Evolutionary conservation across 768 basidiomycete genomes (phyloP).

Genomic region (Mycena olivaceomarginata): DNA sequence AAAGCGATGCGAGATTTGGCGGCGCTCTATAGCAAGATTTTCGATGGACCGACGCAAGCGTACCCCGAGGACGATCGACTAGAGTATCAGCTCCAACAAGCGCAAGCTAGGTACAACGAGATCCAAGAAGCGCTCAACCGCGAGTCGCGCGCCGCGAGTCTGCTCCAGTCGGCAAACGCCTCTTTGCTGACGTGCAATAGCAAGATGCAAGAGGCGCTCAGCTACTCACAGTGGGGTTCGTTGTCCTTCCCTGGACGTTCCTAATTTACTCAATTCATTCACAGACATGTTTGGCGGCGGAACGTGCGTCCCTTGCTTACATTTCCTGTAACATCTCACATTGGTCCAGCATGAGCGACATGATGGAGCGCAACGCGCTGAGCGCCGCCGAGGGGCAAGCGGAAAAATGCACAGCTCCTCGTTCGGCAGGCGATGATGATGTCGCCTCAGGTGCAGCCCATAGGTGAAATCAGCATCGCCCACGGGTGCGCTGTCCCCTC

Average conservation of each 20-base stretch:
- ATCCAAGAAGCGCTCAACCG: conserved; percentile 58
- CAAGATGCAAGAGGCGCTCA: conserved; percentile 60
- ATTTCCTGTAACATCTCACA: not conserved
- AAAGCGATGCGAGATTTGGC: conserved; percentile 59
- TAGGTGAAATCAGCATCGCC: conserved; percentile 60
- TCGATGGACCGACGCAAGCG: conserved; percentile 65
- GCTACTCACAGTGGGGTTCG: conserved; percentile 64
- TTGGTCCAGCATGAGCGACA: conserved; percentile 57
- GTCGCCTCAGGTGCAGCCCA: conserved; percentile 60
- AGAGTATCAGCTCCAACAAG: conserved; percentile 59
- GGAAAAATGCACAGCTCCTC: conserved; percentile 55
- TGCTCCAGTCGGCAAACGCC: conserved; percentile 61
- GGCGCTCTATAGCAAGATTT: conserved; percentile 61
- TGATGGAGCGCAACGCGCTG: conserved; percentile 65
- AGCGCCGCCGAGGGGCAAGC: conserved; percentile 59
- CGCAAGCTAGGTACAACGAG: conserved; percentile 56
- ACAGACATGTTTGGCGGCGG: conserved; percentile 66
- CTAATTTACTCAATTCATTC: conserved; percentile 8
- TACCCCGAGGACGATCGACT: conserved; percentile 68
- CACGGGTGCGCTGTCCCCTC: conserved; percentile 55
- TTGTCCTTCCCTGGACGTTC: not conserved
- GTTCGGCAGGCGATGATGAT: conserved; percentile 61
- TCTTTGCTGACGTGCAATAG: conserved; percentile 55
- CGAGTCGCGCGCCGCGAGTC: conserved; percentile 63
- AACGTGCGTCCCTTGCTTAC: conserved; percentile 49